Evolutionary conservation across 208 protist genomes (phyloP).

Genomic region (Trypanosoma melophagium): DNA sequence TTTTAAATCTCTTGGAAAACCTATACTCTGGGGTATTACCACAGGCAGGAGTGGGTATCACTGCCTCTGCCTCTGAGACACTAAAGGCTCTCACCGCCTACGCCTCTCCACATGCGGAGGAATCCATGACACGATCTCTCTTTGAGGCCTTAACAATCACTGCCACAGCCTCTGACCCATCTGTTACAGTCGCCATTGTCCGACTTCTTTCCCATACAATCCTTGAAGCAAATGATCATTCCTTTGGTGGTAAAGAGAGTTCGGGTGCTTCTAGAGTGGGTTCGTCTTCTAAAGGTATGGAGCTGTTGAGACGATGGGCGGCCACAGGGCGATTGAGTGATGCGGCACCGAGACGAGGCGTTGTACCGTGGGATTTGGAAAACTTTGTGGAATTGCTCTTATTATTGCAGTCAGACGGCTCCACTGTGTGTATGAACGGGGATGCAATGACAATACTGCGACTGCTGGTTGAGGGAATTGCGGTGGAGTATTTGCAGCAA

Average conservation of each 20-base stretch:
- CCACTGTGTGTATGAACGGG: background rate
- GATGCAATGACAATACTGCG: slow-evolving; percentile 10
- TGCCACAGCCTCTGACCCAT: slow-evolving; percentile 36
- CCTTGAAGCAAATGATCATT: slow-evolving; percentile 8
- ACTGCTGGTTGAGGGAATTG: slow-evolving; percentile 31
- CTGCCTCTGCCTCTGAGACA: slow-evolving; percentile 26
- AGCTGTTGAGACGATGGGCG: slow-evolving; percentile 19
- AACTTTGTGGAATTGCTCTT: slow-evolving; percentile 42
- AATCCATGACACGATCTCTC: slow-evolving; percentile 24
- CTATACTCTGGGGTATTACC: slow-evolving; percentile 30
- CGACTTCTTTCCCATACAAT: slow-evolving; percentile 35
- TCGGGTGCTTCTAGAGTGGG: background rate
- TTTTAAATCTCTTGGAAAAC: slow-evolving; percentile 34
- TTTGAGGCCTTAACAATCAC: slow-evolving; percentile 33
- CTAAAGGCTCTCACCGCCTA: slow-evolving; percentile 34
- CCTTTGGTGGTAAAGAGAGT: background rate
- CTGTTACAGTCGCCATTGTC: slow-evolving; percentile 28
- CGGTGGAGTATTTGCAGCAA: slow-evolving; percentile 29
- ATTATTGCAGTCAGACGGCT: slow-evolving; percentile 13
- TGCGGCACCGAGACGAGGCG: background rate
- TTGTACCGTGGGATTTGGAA: slow-evolving; percentile 31
- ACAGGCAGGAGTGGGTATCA: background rate
- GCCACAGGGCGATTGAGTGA: slow-evolving; percentile 18
- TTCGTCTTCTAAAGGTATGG: background rate
- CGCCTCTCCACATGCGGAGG: slow-evolving; percentile 36